These are phyloP conservation scores for Monosporascus sp. DNA, from an alignment of 2,329 filamentous ascomycete species.

Conservation along the genomic window DNA sequence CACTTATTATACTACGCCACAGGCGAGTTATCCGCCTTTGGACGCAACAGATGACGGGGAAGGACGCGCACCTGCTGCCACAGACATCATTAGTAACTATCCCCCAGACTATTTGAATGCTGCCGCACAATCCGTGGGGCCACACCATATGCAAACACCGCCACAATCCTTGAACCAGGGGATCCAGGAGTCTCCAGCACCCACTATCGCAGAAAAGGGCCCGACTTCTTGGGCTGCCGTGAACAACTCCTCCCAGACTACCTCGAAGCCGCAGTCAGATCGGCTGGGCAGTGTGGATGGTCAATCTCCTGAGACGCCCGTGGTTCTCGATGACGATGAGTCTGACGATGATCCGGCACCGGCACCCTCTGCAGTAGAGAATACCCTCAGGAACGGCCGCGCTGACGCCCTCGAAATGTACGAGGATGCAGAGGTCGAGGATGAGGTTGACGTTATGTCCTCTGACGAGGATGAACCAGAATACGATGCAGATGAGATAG, in stretches of 20 bases:
- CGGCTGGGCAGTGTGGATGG: slow-evolving; percentile 16
- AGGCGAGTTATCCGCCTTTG: slow-evolving; percentile 14
- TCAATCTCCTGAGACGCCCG: slow-evolving; percentile 17
- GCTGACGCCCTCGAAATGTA: slow-evolving; percentile 15
- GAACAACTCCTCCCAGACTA: slow-evolving; percentile 13
- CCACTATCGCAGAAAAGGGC: slow-evolving; percentile 1
- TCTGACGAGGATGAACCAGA: slow-evolving; percentile 24
- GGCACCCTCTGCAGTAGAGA: slow-evolving; percentile 10
- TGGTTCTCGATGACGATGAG: slow-evolving; percentile 25
- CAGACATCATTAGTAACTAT: slow-evolving; percentile 14
- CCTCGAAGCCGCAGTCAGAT: slow-evolving; percentile 7
- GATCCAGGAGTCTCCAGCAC: neutral
- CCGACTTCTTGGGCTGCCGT: slow-evolving; percentile 20
- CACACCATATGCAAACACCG: slow-evolving; percentile 4
- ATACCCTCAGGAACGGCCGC: slow-evolving; percentile 10
- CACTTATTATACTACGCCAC: neutral
- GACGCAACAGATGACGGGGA: slow-evolving; percentile 10
- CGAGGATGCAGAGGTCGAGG: slow-evolving; percentile 19
- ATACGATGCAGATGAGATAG: slow-evolving; percentile 25
- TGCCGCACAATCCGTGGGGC: slow-evolving; percentile 3
- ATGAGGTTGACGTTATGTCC: slow-evolving; percentile 19
- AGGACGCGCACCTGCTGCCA: neutral
- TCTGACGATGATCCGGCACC: slow-evolving; percentile 16
- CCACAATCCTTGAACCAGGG: slow-evolving; percentile 1
- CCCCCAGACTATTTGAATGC: slow-evolving; percentile 18